phyloP scores from a whole-genome alignment of 208 protist species.

The Histomonas meleagridis region DNA sequence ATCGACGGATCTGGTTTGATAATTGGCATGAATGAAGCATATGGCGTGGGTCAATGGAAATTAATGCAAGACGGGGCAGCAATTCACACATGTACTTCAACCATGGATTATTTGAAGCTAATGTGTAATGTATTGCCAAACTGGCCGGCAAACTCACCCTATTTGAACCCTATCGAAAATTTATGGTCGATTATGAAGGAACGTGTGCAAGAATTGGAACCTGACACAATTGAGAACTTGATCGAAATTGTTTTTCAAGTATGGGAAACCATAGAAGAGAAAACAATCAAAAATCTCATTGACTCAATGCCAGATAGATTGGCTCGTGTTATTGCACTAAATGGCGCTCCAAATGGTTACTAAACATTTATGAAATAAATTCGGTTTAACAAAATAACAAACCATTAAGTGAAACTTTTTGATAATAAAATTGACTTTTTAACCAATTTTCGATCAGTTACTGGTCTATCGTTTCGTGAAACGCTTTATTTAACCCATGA shows the following conservation, averaged over 20 bases:
- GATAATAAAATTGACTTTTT: too few species aligned
- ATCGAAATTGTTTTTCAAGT: not conserved
- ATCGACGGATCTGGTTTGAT: not conserved
- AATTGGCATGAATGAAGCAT: not conserved
- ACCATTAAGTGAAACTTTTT: too few species aligned
- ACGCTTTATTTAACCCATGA: too few species aligned
- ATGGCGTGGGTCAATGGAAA: not conserved
- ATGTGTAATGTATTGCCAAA: not conserved
- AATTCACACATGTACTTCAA: not conserved
- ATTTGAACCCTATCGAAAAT: not conserved
- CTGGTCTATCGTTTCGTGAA: too few species aligned
- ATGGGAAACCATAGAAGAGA: not conserved
- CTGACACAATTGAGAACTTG: not conserved
- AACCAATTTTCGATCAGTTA: too few species aligned
- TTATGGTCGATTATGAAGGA: not conserved
- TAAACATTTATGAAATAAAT: too few species aligned
- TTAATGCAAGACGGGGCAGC: not conserved
- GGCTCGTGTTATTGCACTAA: not conserved
- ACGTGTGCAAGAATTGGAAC: not conserved
- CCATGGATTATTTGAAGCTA: not conserved
- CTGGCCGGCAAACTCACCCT: not conserved
- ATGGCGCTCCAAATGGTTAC: too few species aligned
- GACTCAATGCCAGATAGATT: not conserved
- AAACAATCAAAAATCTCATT: not conserved
- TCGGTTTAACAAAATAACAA: too few species aligned